phyloP scores from a whole-genome alignment of 2,329 filamentous ascomycete species.

The Pseudopithomyces chartarum region DNA sequence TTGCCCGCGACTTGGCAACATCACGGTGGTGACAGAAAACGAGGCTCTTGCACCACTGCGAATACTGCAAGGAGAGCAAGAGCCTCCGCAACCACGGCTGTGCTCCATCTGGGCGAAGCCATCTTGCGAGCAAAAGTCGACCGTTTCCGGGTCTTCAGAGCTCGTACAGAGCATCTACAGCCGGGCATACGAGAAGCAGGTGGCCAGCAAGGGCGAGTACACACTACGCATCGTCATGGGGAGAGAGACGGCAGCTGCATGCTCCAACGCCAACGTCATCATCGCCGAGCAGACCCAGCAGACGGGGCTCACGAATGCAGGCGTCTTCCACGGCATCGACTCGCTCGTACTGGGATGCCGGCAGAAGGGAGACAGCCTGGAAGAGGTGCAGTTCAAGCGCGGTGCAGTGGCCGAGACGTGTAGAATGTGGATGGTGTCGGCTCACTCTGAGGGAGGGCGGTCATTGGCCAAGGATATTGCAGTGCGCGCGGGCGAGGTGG shows the following conservation, averaged over 20 bases:
- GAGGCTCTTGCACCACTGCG: conserved; percentile 35
- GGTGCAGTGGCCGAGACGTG: conserved; percentile 34
- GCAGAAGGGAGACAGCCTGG: conserved; percentile 41
- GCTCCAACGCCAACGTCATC: conserved; percentile 33
- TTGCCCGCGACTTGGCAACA: conserved; percentile 40
- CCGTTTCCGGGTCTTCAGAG: conserved; percentile 31
- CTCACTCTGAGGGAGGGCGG: conserved; percentile 37
- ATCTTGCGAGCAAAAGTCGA: conserved; percentile 21
- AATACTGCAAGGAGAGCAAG: conserved; percentile 25
- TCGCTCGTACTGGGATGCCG: conserved; percentile 41
- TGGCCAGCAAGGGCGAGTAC: conserved; percentile 38
- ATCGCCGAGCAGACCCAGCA: conserved; percentile 30
- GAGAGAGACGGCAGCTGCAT: conserved; percentile 29
- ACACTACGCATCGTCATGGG: conserved; percentile 33
- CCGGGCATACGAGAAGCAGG: conserved; percentile 43
- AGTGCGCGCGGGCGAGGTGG: conserved; percentile 39
- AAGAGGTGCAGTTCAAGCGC: conserved; percentile 46
- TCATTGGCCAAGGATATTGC: conserved; percentile 44
- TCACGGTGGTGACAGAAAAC: conserved; percentile 42
- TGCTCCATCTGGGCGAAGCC: conserved; percentile 45
- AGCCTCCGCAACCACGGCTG: conserved; percentile 34
- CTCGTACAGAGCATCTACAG: conserved; percentile 40
- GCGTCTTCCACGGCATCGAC: conserved; percentile 36
- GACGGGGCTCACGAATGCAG: conserved; percentile 20
- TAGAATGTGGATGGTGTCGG: conserved; percentile 40